Conservation (phyloP, 805 yeast species). For the Metschnikowia sp. region DNA sequence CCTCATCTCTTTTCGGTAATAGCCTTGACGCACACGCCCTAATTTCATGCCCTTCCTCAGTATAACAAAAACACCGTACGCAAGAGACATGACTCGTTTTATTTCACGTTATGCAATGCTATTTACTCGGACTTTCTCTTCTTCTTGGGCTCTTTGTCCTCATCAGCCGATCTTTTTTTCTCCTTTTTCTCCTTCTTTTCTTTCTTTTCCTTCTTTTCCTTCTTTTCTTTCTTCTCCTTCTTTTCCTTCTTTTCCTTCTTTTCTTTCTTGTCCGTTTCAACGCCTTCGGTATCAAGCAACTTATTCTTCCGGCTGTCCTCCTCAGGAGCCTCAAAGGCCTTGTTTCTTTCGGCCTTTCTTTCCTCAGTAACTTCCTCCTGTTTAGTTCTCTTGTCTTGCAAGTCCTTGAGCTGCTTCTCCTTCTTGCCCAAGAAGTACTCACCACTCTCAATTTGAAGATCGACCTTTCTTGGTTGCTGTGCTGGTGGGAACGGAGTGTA, state of each 20-base stretch:
- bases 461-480: constrained; percentile 94
- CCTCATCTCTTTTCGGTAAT: not conserved
- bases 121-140: constrained; percentile 14
- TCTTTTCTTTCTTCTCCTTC: constrained; percentile 21
- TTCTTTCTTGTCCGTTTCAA: constrained; percentile 15
- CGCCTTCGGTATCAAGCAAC: constrained; percentile 19
- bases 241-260: constrained; percentile 23
- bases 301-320: constrained; percentile 57
- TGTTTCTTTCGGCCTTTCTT: constrained; percentile 65
- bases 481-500: constrained; percentile 99
- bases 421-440: constrained; percentile 90
- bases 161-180: constrained; percentile 21
- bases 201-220: constrained; percentile 25
- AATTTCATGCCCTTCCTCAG: too few relatives aligned
- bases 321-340: constrained; percentile 83
- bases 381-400: constrained; percentile 73
- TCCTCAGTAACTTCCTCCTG: constrained; percentile 67
- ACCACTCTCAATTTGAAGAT: constrained; percentile 96
- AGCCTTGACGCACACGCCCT: too few relatives aligned
- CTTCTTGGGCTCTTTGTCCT: constrained; percentile 26
- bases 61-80: too few relatives aligned
- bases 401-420: constrained; percentile 69
- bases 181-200: constrained; percentile 22
- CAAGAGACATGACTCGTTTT: too few relatives aligned
- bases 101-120: constrained; percentile 2